Evolutionary conservation across 2,329 filamentous ascomycete genomes (phyloP).

Genomic region (Apiospora marii): DNA sequence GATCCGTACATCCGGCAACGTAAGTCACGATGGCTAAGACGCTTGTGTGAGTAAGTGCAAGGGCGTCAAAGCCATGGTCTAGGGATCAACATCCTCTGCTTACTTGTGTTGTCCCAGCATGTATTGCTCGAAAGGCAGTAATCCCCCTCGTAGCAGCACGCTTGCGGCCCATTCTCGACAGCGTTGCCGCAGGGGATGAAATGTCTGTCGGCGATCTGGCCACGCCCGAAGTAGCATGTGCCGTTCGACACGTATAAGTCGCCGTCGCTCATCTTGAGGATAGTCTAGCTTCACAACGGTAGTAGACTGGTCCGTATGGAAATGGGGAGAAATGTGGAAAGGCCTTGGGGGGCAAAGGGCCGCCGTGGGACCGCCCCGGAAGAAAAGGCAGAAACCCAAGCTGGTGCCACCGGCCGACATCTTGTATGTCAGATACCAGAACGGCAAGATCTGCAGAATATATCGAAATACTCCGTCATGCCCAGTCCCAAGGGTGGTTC

Average conservation of each 20-base stretch:
- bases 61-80: too few relatives aligned
- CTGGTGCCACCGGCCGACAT: not conserved
- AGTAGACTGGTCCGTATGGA: not conserved
- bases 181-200: constrained; percentile 38
- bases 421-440: not conserved
- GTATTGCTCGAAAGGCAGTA: constrained; percentile 34
- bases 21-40: constrained; percentile 37
- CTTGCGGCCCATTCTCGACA: constrained; percentile 33
- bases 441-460: not conserved
- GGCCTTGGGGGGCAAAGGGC: too few relatives aligned
- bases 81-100: constrained; percentile 17
- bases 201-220: constrained; percentile 34
- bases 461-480: not conserved
- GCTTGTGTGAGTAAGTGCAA: not conserved
- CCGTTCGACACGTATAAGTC: constrained; percentile 36
- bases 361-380: not conserved
- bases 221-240: constrained; percentile 36
- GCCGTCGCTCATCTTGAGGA: constrained; percentile 24
- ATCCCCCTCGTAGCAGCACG: constrained; percentile 37
- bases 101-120: constrained; percentile 38
- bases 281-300: not conserved
- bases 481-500: not conserved
- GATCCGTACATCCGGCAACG: constrained; percentile 37
- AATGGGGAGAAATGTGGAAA: not conserved
- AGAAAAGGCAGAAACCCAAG: not conserved